Percentiles rank a stretch among this genome's conserved stretches.
Evolutionary conservation across 1,139 yeast genomes (phyloP).

Genomic region (Debaryomyces subglobosus): DNA sequence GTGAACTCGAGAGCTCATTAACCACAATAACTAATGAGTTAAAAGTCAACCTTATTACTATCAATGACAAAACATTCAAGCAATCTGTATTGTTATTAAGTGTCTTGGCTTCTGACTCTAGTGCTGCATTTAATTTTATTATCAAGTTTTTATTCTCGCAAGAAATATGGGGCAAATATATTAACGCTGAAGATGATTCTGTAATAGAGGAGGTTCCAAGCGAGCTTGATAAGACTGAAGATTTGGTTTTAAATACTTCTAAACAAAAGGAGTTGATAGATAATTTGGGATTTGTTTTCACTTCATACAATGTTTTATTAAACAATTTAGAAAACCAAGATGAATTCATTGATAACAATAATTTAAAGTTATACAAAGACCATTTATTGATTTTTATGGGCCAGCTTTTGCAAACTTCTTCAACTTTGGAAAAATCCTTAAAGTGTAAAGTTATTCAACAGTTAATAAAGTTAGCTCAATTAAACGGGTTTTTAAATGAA

Average conservation of each 20-base stretch:
- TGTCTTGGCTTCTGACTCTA: conserved; percentile 47
- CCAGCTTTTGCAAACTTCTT: conserved; percentile 66
- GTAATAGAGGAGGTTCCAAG: conserved; percentile 15
- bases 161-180: conserved; percentile 43
- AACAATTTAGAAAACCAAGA: conserved; percentile 28
- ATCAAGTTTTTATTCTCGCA: conserved; percentile 37
- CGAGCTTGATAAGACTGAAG: conserved; percentile 26
- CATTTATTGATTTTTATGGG: conserved; percentile 66
- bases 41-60: conserved; percentile 50
- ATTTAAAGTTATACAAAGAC: conserved; percentile 52
- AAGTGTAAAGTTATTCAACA: conserved; percentile 69
- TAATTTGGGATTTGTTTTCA: conserved; percentile 57
- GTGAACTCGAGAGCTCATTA: conserved; percentile 36
- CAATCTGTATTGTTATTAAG: conserved; percentile 65
- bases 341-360: conserved; percentile 17
- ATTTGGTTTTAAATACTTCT: conserved; percentile 46
- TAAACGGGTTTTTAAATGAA: conserved; percentile 47
- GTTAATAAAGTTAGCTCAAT: conserved; percentile 54
- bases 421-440: conserved; percentile 67
- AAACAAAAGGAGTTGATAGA: conserved; percentile 64
- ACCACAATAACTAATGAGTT: conserved; percentile 57
- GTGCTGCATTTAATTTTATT: conserved; percentile 48
- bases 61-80: conserved; percentile 56
- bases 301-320: conserved; percentile 27
- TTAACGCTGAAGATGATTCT: conserved; percentile 23